Conservation (phyloP, 2,329 filamentous ascomycete species). For the Arthrinium phaeospermum region DNA sequence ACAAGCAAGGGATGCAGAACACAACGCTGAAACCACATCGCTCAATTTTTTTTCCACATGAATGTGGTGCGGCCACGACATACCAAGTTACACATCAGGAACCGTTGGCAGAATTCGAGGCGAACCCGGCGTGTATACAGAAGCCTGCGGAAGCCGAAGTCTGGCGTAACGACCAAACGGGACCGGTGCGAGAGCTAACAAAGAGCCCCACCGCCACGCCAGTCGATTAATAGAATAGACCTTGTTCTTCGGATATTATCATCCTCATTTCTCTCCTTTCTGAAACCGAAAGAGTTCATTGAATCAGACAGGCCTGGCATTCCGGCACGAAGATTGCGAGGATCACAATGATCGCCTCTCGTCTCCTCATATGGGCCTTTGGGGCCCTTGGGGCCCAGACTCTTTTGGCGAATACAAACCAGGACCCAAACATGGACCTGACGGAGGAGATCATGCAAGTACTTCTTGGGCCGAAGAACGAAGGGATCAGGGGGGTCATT, state of each 20-base stretch:
- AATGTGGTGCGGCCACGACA: background rate
- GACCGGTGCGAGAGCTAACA: background rate
- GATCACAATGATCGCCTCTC: background rate
- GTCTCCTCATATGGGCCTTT: background rate
- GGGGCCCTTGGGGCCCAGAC: background rate
- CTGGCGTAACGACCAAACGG: background rate
- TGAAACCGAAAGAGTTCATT: background rate
- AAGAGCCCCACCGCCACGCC: background rate
- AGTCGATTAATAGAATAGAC: background rate
- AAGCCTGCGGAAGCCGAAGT: background rate
- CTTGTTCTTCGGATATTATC: background rate
- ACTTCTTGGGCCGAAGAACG: background rate
- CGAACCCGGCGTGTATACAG: background rate
- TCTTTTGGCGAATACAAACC: background rate
- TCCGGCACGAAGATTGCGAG: background rate
- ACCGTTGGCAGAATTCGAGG: background rate
- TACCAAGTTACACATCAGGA: background rate
- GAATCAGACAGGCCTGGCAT: background rate
- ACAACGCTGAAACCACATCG: background rate
- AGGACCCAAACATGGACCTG: constrained; percentile 1
- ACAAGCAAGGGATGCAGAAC: background rate
- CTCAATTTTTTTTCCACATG: background rate
- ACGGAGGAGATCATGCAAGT: background rate
- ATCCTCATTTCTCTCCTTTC: background rate
- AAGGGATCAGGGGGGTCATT: background rate